phyloP scores from a whole-genome alignment of 805 yeast genomes.

The Komagataella kurtzmanii region DNA sequence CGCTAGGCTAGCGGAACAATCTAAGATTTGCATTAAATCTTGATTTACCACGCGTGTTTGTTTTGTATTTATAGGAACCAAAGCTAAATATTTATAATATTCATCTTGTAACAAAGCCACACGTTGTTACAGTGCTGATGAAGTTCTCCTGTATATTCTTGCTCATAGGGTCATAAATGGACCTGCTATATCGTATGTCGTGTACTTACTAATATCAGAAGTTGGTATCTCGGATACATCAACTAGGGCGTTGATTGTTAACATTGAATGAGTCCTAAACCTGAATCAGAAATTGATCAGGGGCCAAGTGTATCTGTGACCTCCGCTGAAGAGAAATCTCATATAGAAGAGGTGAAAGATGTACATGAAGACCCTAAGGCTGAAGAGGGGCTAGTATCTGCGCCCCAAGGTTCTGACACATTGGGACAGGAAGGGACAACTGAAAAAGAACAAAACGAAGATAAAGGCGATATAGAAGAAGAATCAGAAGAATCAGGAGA shows the following conservation, averaged over 20 bases:
- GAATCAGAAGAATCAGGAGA: background rate
- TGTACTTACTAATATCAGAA: background rate
- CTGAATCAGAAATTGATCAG: background rate
- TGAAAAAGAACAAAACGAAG: background rate
- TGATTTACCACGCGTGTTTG: constrained; percentile 9
- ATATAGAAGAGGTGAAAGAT: background rate
- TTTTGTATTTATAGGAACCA: background rate
- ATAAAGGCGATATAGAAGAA: background rate
- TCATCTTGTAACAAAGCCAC: background rate
- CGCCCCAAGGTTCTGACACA: background rate
- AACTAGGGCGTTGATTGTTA: background rate
- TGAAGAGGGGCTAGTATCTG: background rate
- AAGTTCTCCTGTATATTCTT: background rate
- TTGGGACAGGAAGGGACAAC: background rate
- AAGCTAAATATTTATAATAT: background rate
- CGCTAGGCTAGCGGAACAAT: constrained; percentile 45
- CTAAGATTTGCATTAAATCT: constrained; percentile 63
- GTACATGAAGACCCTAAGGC: background rate
- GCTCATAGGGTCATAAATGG: no score
- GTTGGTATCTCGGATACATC: background rate
- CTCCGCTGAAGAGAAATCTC: background rate
- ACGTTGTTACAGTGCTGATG: background rate
- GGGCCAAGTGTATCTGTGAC: background rate
- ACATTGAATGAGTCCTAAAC: background rate
- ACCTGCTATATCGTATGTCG: background rate